Conservation (phyloP, 306 rosid genomes). For the Prunus padus region DNA sequence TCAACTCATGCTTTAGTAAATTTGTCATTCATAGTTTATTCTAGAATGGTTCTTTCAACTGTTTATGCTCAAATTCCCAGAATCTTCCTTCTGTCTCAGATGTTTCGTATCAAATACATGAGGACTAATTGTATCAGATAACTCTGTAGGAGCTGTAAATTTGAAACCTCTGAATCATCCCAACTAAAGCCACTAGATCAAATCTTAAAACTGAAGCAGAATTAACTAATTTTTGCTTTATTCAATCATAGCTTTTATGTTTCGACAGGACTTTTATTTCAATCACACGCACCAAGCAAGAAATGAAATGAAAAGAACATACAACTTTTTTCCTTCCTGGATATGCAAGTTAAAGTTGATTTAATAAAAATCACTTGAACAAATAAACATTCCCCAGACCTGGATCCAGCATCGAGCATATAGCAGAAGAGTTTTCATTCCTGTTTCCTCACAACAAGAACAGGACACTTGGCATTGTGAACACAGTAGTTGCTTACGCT, state of each 20-base stretch:
- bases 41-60: too few species aligned
- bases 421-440: not conserved
- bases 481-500: constrained; percentile 44
- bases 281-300: not conserved
- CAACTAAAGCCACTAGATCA: not conserved
- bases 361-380: not conserved
- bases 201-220: not conserved
- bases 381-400: not conserved
- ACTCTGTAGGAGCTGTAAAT: too few species aligned
- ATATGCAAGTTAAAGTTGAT: not conserved
- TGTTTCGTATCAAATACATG: too few species aligned
- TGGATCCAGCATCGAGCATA: not conserved
- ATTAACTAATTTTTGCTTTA: not conserved
- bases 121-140: too few species aligned
- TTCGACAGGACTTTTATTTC: not conserved
- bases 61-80: too few species aligned
- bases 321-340: not conserved
- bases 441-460: constrained; percentile 40
- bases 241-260: not conserved
- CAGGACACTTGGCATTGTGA: constrained; percentile 37
- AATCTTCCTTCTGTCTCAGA: too few species aligned
- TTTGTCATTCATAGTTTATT: too few species aligned
- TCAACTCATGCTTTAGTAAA: too few species aligned
- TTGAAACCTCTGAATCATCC: too few species aligned
- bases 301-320: not conserved